Evolutionary conservation across 2,329 filamentous ascomycete species (phyloP), one percentile per base, ranked within the genome.

Genomic region (Chrysoporthe deuterocubensis): DNA sequence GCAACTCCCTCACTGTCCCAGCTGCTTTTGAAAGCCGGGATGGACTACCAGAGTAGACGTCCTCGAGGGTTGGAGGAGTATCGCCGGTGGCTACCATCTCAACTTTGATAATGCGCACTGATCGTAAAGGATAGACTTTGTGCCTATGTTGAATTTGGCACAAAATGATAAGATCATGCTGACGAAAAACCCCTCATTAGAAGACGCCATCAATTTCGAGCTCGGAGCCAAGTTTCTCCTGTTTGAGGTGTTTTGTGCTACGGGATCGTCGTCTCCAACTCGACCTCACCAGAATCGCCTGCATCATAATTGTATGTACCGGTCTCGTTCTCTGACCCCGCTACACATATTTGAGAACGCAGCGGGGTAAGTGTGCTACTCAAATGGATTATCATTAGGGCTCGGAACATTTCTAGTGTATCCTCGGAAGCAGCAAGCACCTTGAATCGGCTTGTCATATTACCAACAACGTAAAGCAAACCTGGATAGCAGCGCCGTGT

Each of bases 41-140:
- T 4, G 75, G 75, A 5, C 71, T 66, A 11, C 74, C 75, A 52
- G 73, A 74, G 67, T 76, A 72, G 18, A 71, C 71, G 34, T 75
- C 71, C 18, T 74, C 62, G 11, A 76, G 58, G 21, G 64, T 68
- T 4, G 72, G 72, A 48, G 66, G 71, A 70, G 18, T 8, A n/a
- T 62, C 60, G 52, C n/a, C 50, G 44, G 54, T 50, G 18, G 64
- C 43, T 18, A 32, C 60, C 60, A 62, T 62, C 16, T 54, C 8
- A 11, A 34, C 21, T 18, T 26, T 52, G 21, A n/a, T 50, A 21
- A 37, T 2, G 21, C 37, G 32, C 34, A 34, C 32, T 37, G 32
- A 11, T 57, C 1, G 7, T 14, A 26, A 52, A 32, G n/a, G n/a
- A 21, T 7, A 4, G 37, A 40, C 37, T 40, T 9, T 9, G 14